Base-by-base conservation (phyloP, 805 yeast species). In the Myxozyma udenii region DNA sequence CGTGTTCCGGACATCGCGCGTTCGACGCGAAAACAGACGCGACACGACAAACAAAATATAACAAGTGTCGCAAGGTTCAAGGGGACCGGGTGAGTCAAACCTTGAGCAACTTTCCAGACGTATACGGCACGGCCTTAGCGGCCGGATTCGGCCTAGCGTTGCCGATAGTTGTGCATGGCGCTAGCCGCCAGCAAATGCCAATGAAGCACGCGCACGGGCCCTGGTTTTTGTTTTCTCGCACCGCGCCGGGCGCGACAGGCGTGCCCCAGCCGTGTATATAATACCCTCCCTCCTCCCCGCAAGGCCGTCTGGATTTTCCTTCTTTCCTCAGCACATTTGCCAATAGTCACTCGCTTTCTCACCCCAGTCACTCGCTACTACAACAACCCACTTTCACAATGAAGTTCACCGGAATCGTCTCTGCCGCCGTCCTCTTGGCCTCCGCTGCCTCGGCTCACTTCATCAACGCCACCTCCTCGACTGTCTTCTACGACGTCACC, bases 401-500 rank as follows among this genome's bases (percentile, higher is more conserved):
- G 60, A 56, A 56, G 60, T 54, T 54, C 60, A 46, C 59, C 44
- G 58, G 48, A 16, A 21, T 52, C 50, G 41, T 53, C 46, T 53
- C 60, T 35, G 55, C 49, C 21, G 55, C 59, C 53, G 48, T 48
- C 47, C 25, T 54, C 48, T 43, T 56, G 43, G 60, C 60, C 46
- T 41, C 59, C 21, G 41, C 53, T 26, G 60, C 53, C 21, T 49
- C 59, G 22, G 65, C 57, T 50, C 63, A 53, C 47, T 48, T 55
- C 57, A 60, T 58, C 46, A 53, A 50, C 72, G 71, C 74, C 61
- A 71, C 79, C 59, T 35, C 55, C 43, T 41, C 60, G 41, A 74
- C 78, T 66, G 67, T 76, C 69, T 73, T 78, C 61, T 69, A 66
- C 70, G 69, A 65, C 55, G 68, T 74, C 61, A 72, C 75, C 64